Conservation (phyloP, 176 grass and related monocot species). For the Avena sativa region DNA sequence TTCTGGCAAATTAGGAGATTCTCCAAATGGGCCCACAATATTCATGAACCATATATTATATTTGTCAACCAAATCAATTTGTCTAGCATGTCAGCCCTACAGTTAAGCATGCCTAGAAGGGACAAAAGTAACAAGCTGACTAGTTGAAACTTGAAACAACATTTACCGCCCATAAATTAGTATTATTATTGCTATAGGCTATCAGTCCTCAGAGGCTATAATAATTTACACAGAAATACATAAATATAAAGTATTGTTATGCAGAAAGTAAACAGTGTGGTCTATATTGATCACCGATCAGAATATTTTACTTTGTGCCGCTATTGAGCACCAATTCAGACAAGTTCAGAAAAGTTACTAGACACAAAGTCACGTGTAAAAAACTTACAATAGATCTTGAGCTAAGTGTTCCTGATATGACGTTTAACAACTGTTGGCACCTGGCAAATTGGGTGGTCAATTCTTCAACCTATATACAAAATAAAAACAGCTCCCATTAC, state of each 20-base stretch:
- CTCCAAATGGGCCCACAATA: neutral
- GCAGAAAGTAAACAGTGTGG: constrained; percentile 18
- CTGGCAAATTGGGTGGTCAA: constrained; percentile 54
- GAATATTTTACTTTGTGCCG: constrained; percentile 12
- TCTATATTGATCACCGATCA: constrained; percentile 5
- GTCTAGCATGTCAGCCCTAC: neutral
- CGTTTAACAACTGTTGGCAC: constrained; percentile 60
- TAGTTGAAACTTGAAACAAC: constrained; percentile 1
- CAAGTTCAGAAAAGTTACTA: neutral
- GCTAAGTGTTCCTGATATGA: constrained; percentile 62
- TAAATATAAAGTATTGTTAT: neutral
- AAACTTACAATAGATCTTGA: constrained; percentile 58
- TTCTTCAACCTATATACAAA: constrained; percentile 56
- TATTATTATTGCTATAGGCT: neutral
- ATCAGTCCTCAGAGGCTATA: neutral
- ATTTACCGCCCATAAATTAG: neutral
- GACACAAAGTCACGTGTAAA: neutral
- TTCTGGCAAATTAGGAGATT: neutral
- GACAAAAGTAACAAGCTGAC: neutral
- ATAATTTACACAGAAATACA: neutral
- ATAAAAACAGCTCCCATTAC: constrained; percentile 22
- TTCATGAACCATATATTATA: constrained; percentile 7
- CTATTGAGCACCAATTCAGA: neutral
- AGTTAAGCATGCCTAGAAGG: neutral
- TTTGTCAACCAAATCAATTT: neutral